A percentile compares a stretch with the other conserved stretches of the same genome.
Conservation (phyloP, 257 asterid species). For the Nicotiana undulata region DNA sequence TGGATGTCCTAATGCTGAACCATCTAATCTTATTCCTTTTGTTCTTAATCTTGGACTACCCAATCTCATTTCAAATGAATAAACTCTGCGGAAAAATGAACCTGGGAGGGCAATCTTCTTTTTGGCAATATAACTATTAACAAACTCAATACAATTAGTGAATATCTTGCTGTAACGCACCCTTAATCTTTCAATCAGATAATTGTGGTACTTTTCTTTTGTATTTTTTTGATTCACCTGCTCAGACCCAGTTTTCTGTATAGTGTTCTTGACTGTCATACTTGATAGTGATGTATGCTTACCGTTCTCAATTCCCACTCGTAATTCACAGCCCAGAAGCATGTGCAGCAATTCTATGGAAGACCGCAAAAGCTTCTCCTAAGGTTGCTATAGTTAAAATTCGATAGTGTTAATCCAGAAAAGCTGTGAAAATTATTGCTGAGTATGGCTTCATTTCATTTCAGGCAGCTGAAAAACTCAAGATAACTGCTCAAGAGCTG, state of each 20-base stretch:
- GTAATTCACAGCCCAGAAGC: slow-evolving; percentile 85
- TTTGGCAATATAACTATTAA: neutral
- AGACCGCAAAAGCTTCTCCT: slow-evolving; percentile 76
- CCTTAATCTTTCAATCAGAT: neutral
- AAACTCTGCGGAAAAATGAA: neutral
- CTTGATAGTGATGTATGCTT: neutral
- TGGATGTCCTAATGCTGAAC: neutral
- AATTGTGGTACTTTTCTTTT: neutral
- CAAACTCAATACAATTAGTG: neutral
- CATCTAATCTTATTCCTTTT: neutral
- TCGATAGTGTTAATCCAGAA: slow-evolving; percentile 7
- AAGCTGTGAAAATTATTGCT: slow-evolving; percentile 20
- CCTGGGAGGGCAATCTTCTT: neutral
- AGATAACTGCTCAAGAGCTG: slow-evolving; percentile 74
- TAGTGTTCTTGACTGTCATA: neutral
- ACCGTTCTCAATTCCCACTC: slow-evolving; percentile 8
- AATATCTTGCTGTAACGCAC: neutral
- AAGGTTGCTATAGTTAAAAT: slow-evolving; percentile 42
- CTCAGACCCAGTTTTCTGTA: neutral
- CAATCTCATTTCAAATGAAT: neutral
- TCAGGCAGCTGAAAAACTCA: slow-evolving; percentile 96
- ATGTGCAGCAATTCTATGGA: slow-evolving; percentile 94
- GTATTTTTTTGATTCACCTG: neutral
- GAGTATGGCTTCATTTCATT: slow-evolving; percentile 22
- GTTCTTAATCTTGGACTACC: neutral